phyloP scores from a whole-genome alignment of 768 basidiomycete genomes.

The Suillus brevipes region DNA sequence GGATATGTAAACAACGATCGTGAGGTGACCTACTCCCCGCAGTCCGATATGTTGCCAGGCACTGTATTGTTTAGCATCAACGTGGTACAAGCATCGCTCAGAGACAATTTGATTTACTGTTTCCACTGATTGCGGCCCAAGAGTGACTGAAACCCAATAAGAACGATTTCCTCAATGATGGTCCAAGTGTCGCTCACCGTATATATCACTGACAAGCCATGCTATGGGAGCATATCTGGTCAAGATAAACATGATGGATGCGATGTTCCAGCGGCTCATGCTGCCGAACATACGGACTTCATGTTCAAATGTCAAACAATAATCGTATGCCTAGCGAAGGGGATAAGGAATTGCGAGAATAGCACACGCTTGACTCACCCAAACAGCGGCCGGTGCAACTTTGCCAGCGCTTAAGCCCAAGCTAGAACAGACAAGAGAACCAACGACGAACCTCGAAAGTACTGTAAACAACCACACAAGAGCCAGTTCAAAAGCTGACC shows the following conservation, averaged over 20 bases:
- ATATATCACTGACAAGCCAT: constrained; percentile 8
- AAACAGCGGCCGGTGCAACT: constrained; percentile 14
- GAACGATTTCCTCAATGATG: neutral
- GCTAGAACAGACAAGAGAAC: neutral
- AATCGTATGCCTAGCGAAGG: constrained; percentile 9
- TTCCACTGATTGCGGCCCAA: constrained; percentile 3
- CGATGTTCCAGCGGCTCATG: constrained; percentile 4
- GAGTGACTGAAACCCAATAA: neutral
- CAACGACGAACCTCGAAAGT: constrained; percentile 9
- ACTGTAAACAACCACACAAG: neutral
- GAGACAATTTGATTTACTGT: neutral
- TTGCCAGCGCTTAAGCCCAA: neutral
- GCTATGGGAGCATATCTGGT: constrained; percentile 13
- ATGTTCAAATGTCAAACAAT: constrained; percentile 13
- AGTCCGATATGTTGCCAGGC: constrained; percentile 13
- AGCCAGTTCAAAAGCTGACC: neutral
- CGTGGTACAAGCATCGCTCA: neutral
- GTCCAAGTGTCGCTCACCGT: constrained; percentile 5
- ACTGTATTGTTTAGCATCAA: neutral
- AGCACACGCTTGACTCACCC: constrained; percentile 3
- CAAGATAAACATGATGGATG: constrained; percentile 11
- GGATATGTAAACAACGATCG: neutral
- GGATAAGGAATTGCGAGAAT: neutral
- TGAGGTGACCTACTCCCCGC: constrained; percentile 11
- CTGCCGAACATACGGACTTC: constrained; percentile 12